Base-by-base conservation (phyloP, 169 alveolate species). In the Plasmodium relictum region DNA sequence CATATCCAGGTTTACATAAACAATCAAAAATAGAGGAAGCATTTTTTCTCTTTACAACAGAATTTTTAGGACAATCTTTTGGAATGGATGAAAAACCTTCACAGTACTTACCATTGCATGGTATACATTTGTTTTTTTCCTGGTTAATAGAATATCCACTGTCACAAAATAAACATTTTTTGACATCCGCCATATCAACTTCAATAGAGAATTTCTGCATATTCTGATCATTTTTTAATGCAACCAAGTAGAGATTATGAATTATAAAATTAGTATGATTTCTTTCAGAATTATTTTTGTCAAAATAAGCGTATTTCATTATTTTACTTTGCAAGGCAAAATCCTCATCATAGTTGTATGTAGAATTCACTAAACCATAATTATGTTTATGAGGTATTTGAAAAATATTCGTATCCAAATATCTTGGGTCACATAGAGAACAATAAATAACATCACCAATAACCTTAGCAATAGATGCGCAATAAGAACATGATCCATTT, bases 31-130 rank as follows among this genome's bases (percentile, higher is more conserved):
- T 71, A 63, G 88, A 70, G 24, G 86, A 59, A 12, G 88, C 76
- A 20, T 9, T 44, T 22, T 16, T 59, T 39, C 18, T 14, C 20
- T 12, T 73, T 48, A 91, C 74, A 18, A 86, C 20, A 9, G 96
- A 41, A 80, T 93, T 91, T 45, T 65, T 73, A 56, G 95, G 95
- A 62, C 96, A 94, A 18, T 62, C 72, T 61, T 91, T 66, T 12
- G 94, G 95, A 22, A 20, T 58, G 45, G 83, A 39, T 22, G 78
- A 74, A 63, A 63, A 70, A n/a, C 96, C 96, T 63, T 87, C 92
- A 73, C 96, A 94, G 65, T 80, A 94, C 18, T 85, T 78, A 31
- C 78, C 89, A 59, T 22, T 88, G 41, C 96, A 94, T 1, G 93
- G 88, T 18, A 70, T 12, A 69, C 96, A 94, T 31, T 88, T 50